Base-by-base conservation (phyloP, 441 rosid genomes). In the Adansonia madagascariensis region DNA sequence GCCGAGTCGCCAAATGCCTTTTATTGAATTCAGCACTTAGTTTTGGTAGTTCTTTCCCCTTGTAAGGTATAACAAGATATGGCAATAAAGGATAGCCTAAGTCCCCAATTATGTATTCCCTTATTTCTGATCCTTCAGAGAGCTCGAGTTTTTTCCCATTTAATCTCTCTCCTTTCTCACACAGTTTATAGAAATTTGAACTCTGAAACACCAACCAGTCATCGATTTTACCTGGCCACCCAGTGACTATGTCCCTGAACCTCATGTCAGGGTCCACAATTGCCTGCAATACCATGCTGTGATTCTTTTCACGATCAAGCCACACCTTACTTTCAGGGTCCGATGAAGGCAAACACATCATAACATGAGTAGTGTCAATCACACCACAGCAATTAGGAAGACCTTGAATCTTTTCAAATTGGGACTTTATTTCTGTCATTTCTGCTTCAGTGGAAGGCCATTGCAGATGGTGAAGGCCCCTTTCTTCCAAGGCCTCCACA, bases 151-250 rank as follows among this genome's bases (percentile, higher is more conserved):
- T 79, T 66, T 79, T 84, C 59, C 89, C 92, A 14, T 81, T 85
- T 79, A 89, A 75, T 77, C 91, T 83, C 64, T 88, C 82, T 3
- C 86, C 91, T 53, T 80, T 80, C 15, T 88, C 85, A 47, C 91
- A 88, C 44, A 88, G 84, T 62, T 83, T 80, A 39, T 62, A 77
- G 81, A 89, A 86, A 69, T 78, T 83, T 17, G 91, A 91, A 73
- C 82, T 84, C 75, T 79, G 85, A 74, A 91, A 87, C 44, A 91
- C 80, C 49, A 73, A 71, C 75, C 62, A 52, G 41, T 87, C 91
- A 41, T 85, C 85, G 84, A 88, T 80, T 80, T 83, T 86, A 52
- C 95, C 93, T 0, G 95, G 93, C 95, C 95, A 91, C 52, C 95
- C 95, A 4, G 91, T 87, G 80, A 91, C 87, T 55, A 91, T 88